Evolutionary conservation across 2,329 filamentous ascomycete species (phyloP).

Genomic region (Diaporthe destruens): DNA sequence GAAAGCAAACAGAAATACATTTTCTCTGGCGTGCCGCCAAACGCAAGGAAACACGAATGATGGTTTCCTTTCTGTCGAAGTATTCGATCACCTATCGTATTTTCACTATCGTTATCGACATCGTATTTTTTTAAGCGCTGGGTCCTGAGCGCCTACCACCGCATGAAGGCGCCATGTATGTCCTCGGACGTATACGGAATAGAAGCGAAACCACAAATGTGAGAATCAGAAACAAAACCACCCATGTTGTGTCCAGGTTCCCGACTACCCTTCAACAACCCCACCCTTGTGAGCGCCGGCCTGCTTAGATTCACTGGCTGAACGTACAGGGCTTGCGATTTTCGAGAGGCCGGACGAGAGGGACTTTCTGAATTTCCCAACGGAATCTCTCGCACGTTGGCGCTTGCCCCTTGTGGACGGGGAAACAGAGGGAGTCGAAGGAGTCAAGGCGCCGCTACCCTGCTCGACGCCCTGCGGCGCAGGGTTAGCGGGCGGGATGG

Average conservation of each 20-base stretch:
- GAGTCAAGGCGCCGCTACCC: slow-evolving; percentile 6
- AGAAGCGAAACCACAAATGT: no score
- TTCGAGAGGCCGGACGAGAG: slow-evolving; percentile 34
- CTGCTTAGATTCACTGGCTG: slow-evolving; percentile 7
- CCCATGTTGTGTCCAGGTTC: background rate
- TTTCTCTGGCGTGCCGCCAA: background rate
- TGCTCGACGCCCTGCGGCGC: slow-evolving; percentile 12
- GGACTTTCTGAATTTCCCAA: slow-evolving; percentile 31
- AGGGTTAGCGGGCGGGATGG: background rate
- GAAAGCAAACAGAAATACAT: background rate
- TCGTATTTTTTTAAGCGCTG: no score
- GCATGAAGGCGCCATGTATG: no score
- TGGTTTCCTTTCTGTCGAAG: background rate
- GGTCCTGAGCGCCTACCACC: no score
- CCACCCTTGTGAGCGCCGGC: background rate
- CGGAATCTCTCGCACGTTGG: slow-evolving; percentile 28
- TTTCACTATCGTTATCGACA: no score
- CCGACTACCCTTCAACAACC: background rate
- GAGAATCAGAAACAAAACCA: no score
- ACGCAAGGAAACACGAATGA: background rate
- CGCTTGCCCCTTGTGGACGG: slow-evolving; percentile 33
- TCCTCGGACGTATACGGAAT: no score
- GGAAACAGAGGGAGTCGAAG: slow-evolving; percentile 22
- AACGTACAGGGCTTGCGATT: slow-evolving; percentile 25
- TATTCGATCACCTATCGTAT: no score